phyloP scores from a whole-genome alignment of 1,139 yeast species.

The Cylindricascospora bacillispora region DNA sequence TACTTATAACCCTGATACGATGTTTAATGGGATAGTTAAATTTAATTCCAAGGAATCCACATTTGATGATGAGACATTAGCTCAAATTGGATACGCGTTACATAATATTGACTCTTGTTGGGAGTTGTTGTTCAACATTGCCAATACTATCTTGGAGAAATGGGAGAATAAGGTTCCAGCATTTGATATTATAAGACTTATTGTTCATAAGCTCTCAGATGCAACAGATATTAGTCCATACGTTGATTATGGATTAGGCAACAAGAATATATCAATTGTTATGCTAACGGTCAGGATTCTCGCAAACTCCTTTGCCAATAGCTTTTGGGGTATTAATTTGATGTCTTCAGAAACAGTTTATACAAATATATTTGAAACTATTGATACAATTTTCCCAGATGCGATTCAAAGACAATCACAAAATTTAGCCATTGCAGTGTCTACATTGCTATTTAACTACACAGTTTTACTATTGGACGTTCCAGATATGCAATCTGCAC shows the following conservation, averaged over 20 bases:
- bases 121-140: slow-evolving; percentile 27
- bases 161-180: slow-evolving; percentile 46
- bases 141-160: slow-evolving; percentile 30
- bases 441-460: slow-evolving; percentile 44
- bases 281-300: slow-evolving; percentile 42
- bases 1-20: slow-evolving; percentile 23
- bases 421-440: slow-evolving; percentile 32
- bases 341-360: slow-evolving; percentile 25
- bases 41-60: slow-evolving; percentile 27
- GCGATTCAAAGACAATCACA: slow-evolving; percentile 19
- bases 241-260: slow-evolving; percentile 31
- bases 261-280: slow-evolving; percentile 31
- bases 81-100: slow-evolving; percentile 28
- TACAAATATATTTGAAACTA: slow-evolving; percentile 20
- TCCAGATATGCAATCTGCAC: slow-evolving; percentile 13
- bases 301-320: slow-evolving; percentile 36
- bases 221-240: slow-evolving; percentile 28
- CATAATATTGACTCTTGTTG: slow-evolving; percentile 24
- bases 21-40: slow-evolving; percentile 29
- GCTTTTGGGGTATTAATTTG: slow-evolving; percentile 33
- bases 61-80: slow-evolving; percentile 26
- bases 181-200: slow-evolving; percentile 41
- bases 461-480: slow-evolving; percentile 27
- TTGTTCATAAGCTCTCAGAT: slow-evolving; percentile 30
- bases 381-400: slow-evolving; percentile 13